A percentile compares a stretch with the other conserved stretches of the same genome.
These are phyloP conservation scores for Shiraia sp. DNA, from an alignment of 2,329 filamentous ascomycete genomes.

Conservation along the genomic window DNA sequence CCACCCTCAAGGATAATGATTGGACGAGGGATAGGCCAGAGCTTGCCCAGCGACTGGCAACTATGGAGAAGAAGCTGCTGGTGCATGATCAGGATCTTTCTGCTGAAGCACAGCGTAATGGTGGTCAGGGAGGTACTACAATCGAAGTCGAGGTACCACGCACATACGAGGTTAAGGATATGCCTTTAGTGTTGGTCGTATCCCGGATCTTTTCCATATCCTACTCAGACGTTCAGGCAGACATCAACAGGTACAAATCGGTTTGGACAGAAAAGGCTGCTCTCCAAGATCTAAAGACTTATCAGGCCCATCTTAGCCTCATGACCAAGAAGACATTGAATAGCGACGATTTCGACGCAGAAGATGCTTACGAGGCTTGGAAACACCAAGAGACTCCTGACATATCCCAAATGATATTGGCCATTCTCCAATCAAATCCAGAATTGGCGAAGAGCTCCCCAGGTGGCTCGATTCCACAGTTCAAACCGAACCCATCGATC, in stretches of 20 bases:
- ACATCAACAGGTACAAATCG: slow-evolving; percentile 80
- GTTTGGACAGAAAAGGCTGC: slow-evolving; percentile 92
- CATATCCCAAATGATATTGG: slow-evolving; percentile 89
- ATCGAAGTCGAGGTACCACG: slow-evolving; percentile 82
- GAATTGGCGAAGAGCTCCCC: slow-evolving; percentile 79
- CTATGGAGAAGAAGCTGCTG: slow-evolving; percentile 89
- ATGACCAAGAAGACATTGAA: slow-evolving; percentile 76
- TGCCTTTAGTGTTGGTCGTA: slow-evolving; percentile 89
- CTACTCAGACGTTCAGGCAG: slow-evolving; percentile 78
- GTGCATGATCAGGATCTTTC: slow-evolving; percentile 90
- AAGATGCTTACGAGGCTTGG: slow-evolving; percentile 88
- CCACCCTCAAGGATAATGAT: slow-evolving; percentile 79
- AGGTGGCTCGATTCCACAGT: slow-evolving; percentile 60
- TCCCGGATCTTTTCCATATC: slow-evolving; percentile 82
- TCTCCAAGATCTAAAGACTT: slow-evolving; percentile 87
- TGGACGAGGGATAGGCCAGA: slow-evolving; percentile 86
- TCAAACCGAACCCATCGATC: slow-evolving; percentile 49
- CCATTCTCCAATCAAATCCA: slow-evolving; percentile 83
- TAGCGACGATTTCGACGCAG: slow-evolving; percentile 84
- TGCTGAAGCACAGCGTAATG: slow-evolving; percentile 60
- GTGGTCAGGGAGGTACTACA: slow-evolving; percentile 63
- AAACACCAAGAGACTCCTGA: slow-evolving; percentile 86
- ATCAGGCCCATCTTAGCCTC: slow-evolving; percentile 85
- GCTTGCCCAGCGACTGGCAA: slow-evolving; percentile 74
- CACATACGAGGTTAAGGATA: slow-evolving; percentile 93